Percentiles rank a stretch among this genome's conserved stretches.
These are phyloP conservation scores for Mortierella sp. DNA, from an alignment of 371 early-diverging fungal species.

Conservation along the genomic window DNA sequence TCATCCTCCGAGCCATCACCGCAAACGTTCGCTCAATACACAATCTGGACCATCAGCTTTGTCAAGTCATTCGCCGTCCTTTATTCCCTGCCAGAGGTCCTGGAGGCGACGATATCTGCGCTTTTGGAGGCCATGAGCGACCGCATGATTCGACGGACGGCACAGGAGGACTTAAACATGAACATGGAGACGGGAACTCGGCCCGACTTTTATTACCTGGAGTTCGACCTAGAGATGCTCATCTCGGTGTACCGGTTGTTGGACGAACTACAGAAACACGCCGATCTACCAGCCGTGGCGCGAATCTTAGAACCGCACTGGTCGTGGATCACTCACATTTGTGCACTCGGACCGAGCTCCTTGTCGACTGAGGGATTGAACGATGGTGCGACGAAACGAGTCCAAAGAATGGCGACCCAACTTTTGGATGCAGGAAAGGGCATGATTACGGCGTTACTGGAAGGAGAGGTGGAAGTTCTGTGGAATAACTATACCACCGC, in stretches of 20 bases:
- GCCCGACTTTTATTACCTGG: slow-evolving; percentile 12
- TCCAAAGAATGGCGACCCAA: slow-evolving; percentile 4
- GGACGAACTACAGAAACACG: slow-evolving; percentile 10
- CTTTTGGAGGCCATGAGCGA: slow-evolving; percentile 19
- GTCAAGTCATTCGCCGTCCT: slow-evolving; percentile 34
- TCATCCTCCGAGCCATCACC: slow-evolving; percentile 11
- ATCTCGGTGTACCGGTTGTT: slow-evolving; percentile 23
- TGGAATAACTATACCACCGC: slow-evolving; percentile 42
- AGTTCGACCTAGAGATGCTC: slow-evolving; percentile 34
- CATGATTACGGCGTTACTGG: slow-evolving; percentile 7
- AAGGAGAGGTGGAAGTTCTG: slow-evolving; percentile 24
- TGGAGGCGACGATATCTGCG: neutral
- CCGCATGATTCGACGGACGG: slow-evolving; percentile 17
- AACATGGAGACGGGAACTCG: neutral
- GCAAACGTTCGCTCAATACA: slow-evolving; percentile 23
- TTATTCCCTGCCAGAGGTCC: slow-evolving; percentile 10
- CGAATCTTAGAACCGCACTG: slow-evolving; percentile 25
- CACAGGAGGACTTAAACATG: neutral
- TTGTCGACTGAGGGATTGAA: slow-evolving; percentile 7
- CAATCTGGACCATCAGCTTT: slow-evolving; percentile 33
- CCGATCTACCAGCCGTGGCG: neutral
- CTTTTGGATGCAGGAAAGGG: slow-evolving; percentile 6
- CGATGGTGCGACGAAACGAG: neutral
- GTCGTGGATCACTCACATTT: slow-evolving; percentile 33
- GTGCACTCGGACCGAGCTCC: slow-evolving; percentile 24